Percentiles rank a stretch among this genome's conserved stretches.
Evolutionary conservation across 768 basidiomycete genomes (phyloP).

Genomic region (Tricholoma furcatifolium): DNA sequence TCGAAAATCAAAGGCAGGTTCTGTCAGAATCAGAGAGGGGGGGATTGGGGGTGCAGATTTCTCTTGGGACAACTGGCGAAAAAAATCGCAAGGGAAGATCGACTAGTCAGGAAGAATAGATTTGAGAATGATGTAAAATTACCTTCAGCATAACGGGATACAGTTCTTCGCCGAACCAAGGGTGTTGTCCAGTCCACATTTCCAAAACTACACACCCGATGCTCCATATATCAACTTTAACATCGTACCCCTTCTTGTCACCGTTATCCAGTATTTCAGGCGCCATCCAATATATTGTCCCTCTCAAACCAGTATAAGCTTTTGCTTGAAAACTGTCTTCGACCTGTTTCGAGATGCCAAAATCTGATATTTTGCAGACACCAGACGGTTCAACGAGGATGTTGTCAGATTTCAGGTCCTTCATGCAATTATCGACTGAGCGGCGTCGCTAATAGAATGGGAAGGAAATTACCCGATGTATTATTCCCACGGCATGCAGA

Average conservation of each 20-base stretch:
- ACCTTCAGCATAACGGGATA: conserved; percentile 84
- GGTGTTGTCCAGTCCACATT: conserved; percentile 92
- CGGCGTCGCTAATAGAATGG: not conserved
- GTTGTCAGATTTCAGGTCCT: conserved; percentile 95
- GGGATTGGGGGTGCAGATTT: conserved; percentile 78
- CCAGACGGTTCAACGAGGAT: conserved; percentile 86
- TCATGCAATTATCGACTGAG: conserved; percentile 5
- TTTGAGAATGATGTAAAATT: conserved; percentile 1
- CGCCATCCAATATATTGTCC: conserved; percentile 96
- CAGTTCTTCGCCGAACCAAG: conserved; percentile 77
- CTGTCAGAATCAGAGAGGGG: conserved; percentile 56
- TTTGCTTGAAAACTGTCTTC: conserved; percentile 61
- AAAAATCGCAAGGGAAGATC: not conserved
- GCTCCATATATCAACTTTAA: conserved; percentile 97
- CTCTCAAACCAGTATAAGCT: conserved; percentile 78
- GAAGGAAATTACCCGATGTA: conserved; percentile 65
- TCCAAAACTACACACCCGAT: conserved; percentile 91
- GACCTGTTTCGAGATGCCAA: conserved; percentile 93
- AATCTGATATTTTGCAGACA: conserved; percentile 92
- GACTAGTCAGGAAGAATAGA: not conserved
- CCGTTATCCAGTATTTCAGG: conserved; percentile 73
- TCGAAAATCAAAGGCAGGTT: conserved; percentile 69
- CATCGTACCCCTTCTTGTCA: conserved; percentile 76
- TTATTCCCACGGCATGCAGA: conserved; percentile 79
- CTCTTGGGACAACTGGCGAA: conserved; percentile 58